Percentiles rank a stretch among this genome's conserved stretches.
Evolutionary conservation across 371 early-diverging fungal species (phyloP).

Genomic region (Apophysomyces trapeziformis): DNA sequence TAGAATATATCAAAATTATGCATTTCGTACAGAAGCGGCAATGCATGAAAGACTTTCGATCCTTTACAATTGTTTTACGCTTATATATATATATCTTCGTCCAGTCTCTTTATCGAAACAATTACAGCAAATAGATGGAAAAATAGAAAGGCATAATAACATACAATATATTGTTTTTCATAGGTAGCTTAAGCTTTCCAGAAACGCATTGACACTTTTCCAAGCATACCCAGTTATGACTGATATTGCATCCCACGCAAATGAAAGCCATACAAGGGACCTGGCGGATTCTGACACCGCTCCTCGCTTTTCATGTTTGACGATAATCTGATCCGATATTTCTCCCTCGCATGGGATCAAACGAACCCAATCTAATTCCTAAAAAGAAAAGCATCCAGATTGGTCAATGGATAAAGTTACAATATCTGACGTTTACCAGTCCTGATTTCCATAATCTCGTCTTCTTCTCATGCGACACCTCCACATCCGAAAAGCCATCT

Average conservation of each 20-base stretch:
- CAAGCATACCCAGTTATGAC: background rate
- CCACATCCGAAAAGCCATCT: conserved; percentile 14
- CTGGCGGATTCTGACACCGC: background rate
- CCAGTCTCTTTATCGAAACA: no score
- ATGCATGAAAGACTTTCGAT: no score
- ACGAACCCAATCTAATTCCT: conserved; percentile 29
- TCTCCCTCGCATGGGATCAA: conserved; percentile 4
- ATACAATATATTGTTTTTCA: no score
- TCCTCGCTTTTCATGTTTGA: background rate
- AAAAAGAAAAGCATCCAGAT: background rate
- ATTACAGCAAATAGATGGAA: no score
- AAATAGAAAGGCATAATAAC: no score
- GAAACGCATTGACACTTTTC: background rate
- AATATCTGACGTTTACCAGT: conserved; percentile 16
- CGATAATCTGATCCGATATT: background rate
- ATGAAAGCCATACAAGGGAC: background rate
- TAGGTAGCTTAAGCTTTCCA: background rate
- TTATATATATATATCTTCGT: no score
- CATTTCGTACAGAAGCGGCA: no score
- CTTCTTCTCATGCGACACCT: conserved; percentile 17
- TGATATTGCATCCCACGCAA: background rate
- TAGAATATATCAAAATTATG: no score
- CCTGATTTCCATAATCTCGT: conserved; percentile 25
- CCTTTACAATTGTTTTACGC: no score
- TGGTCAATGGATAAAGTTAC: background rate